These are phyloP conservation scores for Protea cynaroides DNA, from an alignment of 164 flowering plant species.

Conservation along the genomic window DNA sequence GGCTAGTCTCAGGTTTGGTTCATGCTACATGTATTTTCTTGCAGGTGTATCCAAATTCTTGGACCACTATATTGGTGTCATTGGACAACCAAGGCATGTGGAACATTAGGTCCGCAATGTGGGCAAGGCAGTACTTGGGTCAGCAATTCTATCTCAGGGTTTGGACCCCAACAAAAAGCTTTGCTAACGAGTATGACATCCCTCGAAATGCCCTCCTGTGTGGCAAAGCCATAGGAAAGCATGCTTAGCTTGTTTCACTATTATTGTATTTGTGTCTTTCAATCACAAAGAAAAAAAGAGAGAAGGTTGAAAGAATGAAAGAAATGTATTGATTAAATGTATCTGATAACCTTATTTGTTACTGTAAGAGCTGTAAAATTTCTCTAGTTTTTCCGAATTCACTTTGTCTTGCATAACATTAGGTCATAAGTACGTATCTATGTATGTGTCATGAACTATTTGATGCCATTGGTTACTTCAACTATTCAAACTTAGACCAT, in stretches of 20 bases:
- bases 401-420: too few relatives aligned
- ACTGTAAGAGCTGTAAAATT: background rate
- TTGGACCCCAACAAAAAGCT: conserved; percentile 21
- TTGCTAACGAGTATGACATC: conserved; percentile 33
- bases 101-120: conserved; percentile 48
- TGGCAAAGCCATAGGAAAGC: conserved; percentile 26
- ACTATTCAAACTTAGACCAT: too few relatives aligned
- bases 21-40: background rate
- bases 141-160: conserved; percentile 51
- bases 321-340: background rate
- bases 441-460: too few relatives aligned
- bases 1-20: background rate
- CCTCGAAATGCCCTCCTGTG: conserved; percentile 36
- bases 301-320: background rate
- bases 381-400: background rate
- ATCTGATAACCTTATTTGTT: background rate
- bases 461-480: too few relatives aligned
- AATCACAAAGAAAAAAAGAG: conserved; percentile 7
- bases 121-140: conserved; percentile 54
- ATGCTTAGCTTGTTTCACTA: conserved; percentile 4
- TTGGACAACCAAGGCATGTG: conserved; percentile 66
- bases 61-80: conserved; percentile 46
- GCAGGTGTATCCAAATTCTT: conserved; percentile 48
- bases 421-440: too few relatives aligned
- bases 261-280: background rate